A percentile compares a stretch with the other conserved stretches of the same genome.
Conservation (phyloP, 139 green algal genomes). For the Penium margaritaceum region DNA sequence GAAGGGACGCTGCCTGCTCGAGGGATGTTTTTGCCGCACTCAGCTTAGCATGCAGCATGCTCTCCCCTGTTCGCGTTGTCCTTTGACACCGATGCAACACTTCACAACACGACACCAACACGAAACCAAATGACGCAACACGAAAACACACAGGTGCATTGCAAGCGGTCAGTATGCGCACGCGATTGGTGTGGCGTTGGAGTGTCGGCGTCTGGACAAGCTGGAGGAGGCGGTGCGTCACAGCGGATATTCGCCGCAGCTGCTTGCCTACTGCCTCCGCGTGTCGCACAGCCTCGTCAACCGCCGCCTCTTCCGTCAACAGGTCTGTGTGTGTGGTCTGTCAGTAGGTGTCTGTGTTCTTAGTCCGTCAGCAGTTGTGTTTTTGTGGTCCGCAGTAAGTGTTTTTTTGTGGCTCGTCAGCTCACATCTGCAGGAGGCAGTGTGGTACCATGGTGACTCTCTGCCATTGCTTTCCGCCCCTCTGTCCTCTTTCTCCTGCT, state of each 20-base stretch:
- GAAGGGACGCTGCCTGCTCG: too few species aligned
- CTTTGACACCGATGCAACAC: too few species aligned
- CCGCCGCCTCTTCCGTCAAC: constrained; percentile 68
- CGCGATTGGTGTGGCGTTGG: constrained; percentile 86
- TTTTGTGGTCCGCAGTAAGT: too few species aligned
- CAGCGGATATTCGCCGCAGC: constrained; percentile 23
- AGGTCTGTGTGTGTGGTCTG: too few species aligned
- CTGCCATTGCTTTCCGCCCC: constrained; percentile 41
- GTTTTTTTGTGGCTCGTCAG: too few species aligned
- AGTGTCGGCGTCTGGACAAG: constrained; percentile 80
- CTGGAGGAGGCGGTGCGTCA: constrained; percentile 63
- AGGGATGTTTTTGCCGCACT: too few species aligned
- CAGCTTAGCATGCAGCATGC: too few species aligned
- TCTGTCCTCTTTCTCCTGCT: background rate
- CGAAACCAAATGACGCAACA: too few species aligned
- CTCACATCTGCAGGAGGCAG: constrained; percentile 69
- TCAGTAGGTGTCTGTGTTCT: too few species aligned
- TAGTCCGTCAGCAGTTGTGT: too few species aligned
- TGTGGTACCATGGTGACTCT: constrained; percentile 43
- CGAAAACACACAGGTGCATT: constrained; percentile 64
- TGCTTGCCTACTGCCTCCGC: constrained; percentile 73
- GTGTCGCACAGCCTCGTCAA: constrained; percentile 74
- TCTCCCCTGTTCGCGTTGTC: too few species aligned
- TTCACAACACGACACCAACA: too few species aligned
- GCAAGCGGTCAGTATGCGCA: constrained; percentile 78